phyloP scores from a whole-genome alignment of 352 stramenopile species.

The Stramenopiles sp. region DNA sequence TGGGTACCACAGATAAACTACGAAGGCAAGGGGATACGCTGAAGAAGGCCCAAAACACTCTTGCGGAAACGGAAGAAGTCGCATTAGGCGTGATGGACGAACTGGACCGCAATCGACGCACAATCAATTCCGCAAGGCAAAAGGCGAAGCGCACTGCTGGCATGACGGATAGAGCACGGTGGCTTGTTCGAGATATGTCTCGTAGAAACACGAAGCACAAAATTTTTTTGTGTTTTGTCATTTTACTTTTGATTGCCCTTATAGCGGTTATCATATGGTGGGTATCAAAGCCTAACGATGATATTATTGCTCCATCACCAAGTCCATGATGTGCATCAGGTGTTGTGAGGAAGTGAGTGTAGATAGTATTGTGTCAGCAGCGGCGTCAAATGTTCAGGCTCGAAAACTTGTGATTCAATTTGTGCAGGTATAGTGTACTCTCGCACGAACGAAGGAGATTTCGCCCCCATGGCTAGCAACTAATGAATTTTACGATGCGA shows the following conservation, averaged over 20 bases:
- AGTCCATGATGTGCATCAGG: too few species aligned
- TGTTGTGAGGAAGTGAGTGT: too few species aligned
- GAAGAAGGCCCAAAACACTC: neutral
- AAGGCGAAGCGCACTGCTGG: neutral
- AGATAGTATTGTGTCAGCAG: too few species aligned
- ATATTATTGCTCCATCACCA: neutral
- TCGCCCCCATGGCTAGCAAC: too few species aligned
- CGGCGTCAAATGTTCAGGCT: too few species aligned
- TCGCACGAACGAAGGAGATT: too few species aligned
- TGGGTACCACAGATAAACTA: neutral
- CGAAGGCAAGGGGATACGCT: neutral
- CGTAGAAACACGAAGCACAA: neutral
- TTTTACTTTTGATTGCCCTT: neutral
- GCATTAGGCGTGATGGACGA: constrained; percentile 6
- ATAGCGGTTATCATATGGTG: neutral
- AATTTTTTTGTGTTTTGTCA: constrained; percentile 2
- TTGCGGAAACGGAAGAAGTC: neutral
- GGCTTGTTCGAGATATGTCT: neutral
- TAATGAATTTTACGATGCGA: too few species aligned
- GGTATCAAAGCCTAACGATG: neutral
- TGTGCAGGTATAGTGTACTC: too few species aligned
- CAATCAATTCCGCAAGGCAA: neutral
- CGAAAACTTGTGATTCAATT: too few species aligned
- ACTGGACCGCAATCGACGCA: neutral
- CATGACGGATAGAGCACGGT: neutral